phyloP scores from a whole-genome alignment of 345 rosid species.

The Salix arbutifolia region DNA sequence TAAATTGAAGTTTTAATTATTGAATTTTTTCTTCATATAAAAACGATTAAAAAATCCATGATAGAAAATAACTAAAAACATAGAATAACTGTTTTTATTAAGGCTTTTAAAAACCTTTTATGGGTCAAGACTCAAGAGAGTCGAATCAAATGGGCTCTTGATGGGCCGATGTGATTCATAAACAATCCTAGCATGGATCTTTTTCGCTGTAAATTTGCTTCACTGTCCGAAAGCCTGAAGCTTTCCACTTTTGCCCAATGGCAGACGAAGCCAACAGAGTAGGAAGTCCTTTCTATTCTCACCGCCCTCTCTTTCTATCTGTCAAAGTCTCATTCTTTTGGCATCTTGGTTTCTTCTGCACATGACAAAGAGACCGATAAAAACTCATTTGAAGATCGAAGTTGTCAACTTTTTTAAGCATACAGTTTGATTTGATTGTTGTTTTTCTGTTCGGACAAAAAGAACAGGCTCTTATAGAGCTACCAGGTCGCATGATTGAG shows the following conservation, averaged over 20 bases:
- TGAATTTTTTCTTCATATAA: no score
- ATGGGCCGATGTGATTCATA: background rate
- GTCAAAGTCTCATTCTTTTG: background rate
- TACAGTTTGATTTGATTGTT: background rate
- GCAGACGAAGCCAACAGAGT: conserved; percentile 51
- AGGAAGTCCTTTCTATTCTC: conserved; percentile 19
- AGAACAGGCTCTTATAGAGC: conserved; percentile 55
- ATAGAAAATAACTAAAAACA: no score
- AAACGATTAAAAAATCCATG: background rate
- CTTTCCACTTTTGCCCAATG: conserved; percentile 21
- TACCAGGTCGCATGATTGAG: conserved; percentile 68
- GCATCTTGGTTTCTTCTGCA: background rate
- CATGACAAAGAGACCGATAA: background rate
- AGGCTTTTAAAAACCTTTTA: background rate
- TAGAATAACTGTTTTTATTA: no score
- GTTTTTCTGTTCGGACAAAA: background rate
- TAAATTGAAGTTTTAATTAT: no score
- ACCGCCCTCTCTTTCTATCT: background rate
- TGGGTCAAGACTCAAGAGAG: background rate
- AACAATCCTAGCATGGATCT: background rate
- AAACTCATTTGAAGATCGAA: background rate
- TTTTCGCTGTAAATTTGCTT: background rate
- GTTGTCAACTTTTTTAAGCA: background rate
- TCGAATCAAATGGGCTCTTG: background rate
- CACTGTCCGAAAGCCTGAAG: background rate